Base-by-base conservation (phyloP, 2,329 filamentous ascomycete species). In the Cladobotryum protrusum region DNA sequence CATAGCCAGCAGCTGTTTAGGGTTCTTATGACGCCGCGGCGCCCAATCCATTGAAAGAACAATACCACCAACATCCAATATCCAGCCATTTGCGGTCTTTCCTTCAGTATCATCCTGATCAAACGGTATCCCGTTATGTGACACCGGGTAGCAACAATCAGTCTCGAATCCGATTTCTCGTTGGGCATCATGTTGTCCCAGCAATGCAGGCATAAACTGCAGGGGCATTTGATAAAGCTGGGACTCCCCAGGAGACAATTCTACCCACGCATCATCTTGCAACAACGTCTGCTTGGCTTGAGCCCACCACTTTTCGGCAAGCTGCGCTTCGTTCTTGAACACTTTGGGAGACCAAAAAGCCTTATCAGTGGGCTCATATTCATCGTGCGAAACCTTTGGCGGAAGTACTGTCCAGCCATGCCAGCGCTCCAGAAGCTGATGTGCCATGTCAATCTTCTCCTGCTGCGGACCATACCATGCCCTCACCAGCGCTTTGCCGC, bases 1-100 rank as follows among this genome's bases (percentile, higher is more conserved):
- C 29, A 82, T 58, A 2, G 77, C 78, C 8, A 82, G 70, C 20
- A 78, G 60, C 57, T 81, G 78, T 3, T 68, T 61, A 6, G 63
- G 57, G 15, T 65, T 59, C 9, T 62, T 63, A 3, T 60, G 57
- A 2, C 63, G 56, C 8, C 56, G 52, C 2, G 74, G 72, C 1
- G 73, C 75, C 79, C 79, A 83, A 43, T 71, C 73, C 62, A 82
- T 72, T 20, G 72, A 67, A 4, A 76, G 62, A 4, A 78, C 72
- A 13, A 80, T 69, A 45, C 79, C 78, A 11, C 76, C 78, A 0
- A 73, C 68, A 51, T 83, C 75, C 13, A 83, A 58, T 55, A 81
- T 65, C 76, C 76, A 81, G 4, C 76, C 77, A 63, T 55, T 68
- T 55, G 57, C 58, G 24, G 54, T 45, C n/a, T 61, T 63, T 32